phyloP scores from a whole-genome alignment of 1,139 yeast genomes.

The Scheffersomyces insectosa region DNA sequence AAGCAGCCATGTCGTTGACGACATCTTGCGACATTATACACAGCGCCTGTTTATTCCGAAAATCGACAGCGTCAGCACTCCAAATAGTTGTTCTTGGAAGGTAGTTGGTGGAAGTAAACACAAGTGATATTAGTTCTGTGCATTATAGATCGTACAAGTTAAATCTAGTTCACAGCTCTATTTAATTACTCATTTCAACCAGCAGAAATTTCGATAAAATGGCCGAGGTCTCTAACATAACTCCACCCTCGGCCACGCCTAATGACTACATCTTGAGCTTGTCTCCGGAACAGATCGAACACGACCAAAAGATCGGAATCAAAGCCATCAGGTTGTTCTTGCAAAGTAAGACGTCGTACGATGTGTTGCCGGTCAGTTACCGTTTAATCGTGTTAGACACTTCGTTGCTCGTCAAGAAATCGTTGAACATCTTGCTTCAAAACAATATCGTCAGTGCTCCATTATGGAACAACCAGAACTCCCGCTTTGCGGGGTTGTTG shows the following conservation, averaged over 20 bases:
- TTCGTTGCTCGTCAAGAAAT: conserved; percentile 83
- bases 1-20: too few relatives aligned
- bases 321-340: conserved; percentile 81
- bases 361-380: conserved; percentile 94
- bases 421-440: conserved; percentile 85
- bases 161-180: too few relatives aligned
- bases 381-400: conserved; percentile 93
- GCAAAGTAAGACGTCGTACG: conserved; percentile 91
- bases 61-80: too few relatives aligned
- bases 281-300: conserved; percentile 45
- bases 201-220: conserved; percentile 4
- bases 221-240: conserved; percentile 19
- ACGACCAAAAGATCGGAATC: conserved; percentile 67
- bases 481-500: conserved; percentile 90
- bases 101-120: too few relatives aligned
- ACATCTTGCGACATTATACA: too few relatives aligned
- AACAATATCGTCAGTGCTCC: conserved; percentile 97
- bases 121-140: too few relatives aligned
- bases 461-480: conserved; percentile 87
- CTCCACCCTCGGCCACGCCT: conserved; percentile 33
- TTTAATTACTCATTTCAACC: too few relatives aligned
- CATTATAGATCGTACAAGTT: too few relatives aligned
- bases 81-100: too few relatives aligned
- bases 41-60: too few relatives aligned
- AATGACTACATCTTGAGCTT: conserved; percentile 47